phyloP scores from a whole-genome alignment of 2,329 filamentous ascomycete genomes.

The Ceratocystis albifundus region DNA sequence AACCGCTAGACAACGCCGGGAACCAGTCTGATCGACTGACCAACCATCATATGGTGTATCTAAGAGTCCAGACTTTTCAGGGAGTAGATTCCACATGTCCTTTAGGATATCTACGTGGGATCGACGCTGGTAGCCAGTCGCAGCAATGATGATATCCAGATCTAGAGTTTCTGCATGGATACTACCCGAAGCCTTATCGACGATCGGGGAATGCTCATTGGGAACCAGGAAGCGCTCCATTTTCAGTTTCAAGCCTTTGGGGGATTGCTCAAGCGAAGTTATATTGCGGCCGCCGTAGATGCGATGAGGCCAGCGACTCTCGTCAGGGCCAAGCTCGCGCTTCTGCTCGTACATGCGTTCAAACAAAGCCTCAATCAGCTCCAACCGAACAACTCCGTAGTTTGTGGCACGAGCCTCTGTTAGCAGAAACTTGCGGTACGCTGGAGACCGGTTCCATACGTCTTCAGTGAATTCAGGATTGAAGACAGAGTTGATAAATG shows the following conservation, averaged over 20 bases:
- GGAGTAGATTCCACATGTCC: constrained; percentile 53
- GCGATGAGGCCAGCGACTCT: constrained; percentile 67
- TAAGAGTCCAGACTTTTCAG: constrained; percentile 33
- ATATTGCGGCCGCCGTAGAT: constrained; percentile 63
- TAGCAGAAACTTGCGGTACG: constrained; percentile 49
- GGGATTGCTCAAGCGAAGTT: constrained; percentile 44
- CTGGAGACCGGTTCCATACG: constrained; percentile 56
- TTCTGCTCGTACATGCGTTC: constrained; percentile 79
- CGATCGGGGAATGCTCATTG: constrained; percentile 31
- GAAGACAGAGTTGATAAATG: constrained; percentile 95
- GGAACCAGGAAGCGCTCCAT: constrained; percentile 31
- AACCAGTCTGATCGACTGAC: constrained; percentile 33
- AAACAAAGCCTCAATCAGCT: constrained; percentile 80
- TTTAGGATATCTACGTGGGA: constrained; percentile 67
- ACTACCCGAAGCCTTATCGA: constrained; percentile 28
- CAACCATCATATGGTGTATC: constrained; percentile 30
- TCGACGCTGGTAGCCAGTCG: constrained; percentile 73
- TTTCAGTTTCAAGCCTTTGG: constrained; percentile 43
- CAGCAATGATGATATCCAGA: constrained; percentile 71
- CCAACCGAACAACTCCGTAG: constrained; percentile 86
- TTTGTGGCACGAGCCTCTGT: constrained; percentile 72
- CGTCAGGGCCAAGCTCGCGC: constrained; percentile 54
- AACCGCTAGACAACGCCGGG: constrained; percentile 43
- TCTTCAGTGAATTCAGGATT: constrained; percentile 74
- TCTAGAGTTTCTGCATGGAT: constrained; percentile 50